These are phyloP conservation scores for Leccinum subspadiceum DNA, from an alignment of 1,284 basidiomycete species.

Conservation along the genomic window DNA sequence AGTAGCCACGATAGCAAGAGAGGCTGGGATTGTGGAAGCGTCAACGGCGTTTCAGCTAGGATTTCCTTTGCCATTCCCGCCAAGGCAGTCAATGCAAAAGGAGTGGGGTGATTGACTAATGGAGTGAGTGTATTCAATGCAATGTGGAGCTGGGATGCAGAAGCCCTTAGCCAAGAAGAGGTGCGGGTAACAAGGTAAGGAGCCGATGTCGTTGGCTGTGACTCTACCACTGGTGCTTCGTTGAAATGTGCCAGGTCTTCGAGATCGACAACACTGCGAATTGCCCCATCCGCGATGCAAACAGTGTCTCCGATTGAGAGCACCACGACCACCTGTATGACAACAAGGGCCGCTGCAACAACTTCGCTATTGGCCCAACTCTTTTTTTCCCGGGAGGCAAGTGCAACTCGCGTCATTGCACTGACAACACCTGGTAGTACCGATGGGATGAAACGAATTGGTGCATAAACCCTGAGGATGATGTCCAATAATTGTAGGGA, in stretches of 20 bases:
- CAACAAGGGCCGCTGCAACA: constrained; percentile 56
- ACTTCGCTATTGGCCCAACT: constrained; percentile 65
- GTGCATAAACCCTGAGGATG: constrained; percentile 62
- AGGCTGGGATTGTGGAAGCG: constrained; percentile 62
- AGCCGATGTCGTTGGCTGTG: constrained; percentile 17
- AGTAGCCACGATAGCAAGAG: constrained; percentile 63
- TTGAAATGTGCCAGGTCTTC: constrained; percentile 53
- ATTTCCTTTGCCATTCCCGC: constrained; percentile 54
- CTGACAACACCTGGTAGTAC: constrained; percentile 83
- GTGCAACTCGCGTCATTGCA: constrained; percentile 64
- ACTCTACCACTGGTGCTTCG: constrained; percentile 14
- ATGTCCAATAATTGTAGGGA: constrained; percentile 61
- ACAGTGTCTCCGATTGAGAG: constrained; percentile 62
- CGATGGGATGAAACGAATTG: constrained; percentile 62
- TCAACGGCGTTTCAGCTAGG: constrained; percentile 51
- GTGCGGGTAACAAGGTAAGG: constrained; percentile 51
- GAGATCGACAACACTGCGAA: constrained; percentile 53
- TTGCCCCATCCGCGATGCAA: constrained; percentile 60
- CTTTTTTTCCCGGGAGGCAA: constrained; percentile 52
- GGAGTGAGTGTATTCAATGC: constrained; percentile 61
- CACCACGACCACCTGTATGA: constrained; percentile 56
- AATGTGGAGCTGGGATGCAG: constrained; percentile 68
- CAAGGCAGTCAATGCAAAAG: constrained; percentile 58
- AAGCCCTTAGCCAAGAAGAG: constrained; percentile 59
- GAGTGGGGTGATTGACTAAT: constrained; percentile 63